phyloP scores from a whole-genome alignment of 495 filamentous ascomycete species.

The Hypoxylon subgilvum region DNA sequence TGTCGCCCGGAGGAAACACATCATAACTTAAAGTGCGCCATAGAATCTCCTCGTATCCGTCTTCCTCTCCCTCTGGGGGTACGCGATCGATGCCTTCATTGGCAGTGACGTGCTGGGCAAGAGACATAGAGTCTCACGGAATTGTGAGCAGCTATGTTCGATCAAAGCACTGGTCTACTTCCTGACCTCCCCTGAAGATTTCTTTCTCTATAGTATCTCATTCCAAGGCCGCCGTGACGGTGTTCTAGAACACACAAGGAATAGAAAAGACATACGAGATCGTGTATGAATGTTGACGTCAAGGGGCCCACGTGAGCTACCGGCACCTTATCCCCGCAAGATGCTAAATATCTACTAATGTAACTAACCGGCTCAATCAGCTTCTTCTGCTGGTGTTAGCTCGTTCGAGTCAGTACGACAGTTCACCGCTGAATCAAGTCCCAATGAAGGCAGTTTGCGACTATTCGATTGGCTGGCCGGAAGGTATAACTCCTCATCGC shows the following conservation, averaged over 20 bases:
- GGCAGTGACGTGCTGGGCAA: constrained; percentile 38
- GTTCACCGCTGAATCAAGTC: too few relatives aligned
- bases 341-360: neutral
- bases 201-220: neutral
- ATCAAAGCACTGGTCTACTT: neutral
- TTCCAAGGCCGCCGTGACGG: neutral
- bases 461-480: too few relatives aligned
- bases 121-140: constrained; percentile 5
- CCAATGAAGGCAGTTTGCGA: too few relatives aligned
- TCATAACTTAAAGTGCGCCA: constrained; percentile 41
- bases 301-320: constrained; percentile 19
- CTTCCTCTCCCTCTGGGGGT: constrained; percentile 24
- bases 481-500: too few relatives aligned
- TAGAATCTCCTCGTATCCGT: constrained; percentile 18
- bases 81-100: constrained; percentile 42
- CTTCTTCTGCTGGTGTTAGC: too few relatives aligned
- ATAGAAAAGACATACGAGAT: constrained; percentile 12
- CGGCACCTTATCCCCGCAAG: constrained; percentile 6
- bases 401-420: too few relatives aligned
- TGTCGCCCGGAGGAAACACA: constrained; percentile 20
- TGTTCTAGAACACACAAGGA: constrained; percentile 19
- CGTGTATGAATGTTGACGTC: constrained; percentile 29
- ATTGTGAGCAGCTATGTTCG: neutral
- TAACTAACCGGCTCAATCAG: neutral
- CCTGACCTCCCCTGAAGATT: neutral